These are phyloP conservation scores for Aegilops bicornis DNA, from an alignment of 176 grass and related monocot genomes.

Conservation along the genomic window DNA sequence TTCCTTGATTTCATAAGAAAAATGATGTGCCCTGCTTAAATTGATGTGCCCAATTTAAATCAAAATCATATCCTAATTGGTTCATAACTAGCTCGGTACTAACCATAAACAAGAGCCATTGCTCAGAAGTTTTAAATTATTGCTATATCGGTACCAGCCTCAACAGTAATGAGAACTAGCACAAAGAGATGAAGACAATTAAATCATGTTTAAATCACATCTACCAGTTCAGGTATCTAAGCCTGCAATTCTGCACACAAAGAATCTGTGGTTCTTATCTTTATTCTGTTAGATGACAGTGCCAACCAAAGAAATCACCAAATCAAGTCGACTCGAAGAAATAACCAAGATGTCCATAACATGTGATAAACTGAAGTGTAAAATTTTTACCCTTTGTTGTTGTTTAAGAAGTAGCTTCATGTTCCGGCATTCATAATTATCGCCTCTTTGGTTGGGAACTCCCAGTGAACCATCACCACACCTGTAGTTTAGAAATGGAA, in stretches of 20 bases:
- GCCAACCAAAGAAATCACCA: background rate
- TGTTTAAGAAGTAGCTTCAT: slow-evolving; percentile 99
- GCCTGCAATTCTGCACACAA: slow-evolving; percentile 2
- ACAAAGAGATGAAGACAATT: slow-evolving; percentile 6
- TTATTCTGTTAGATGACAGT: background rate
- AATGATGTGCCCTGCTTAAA: background rate
- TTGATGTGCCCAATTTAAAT: background rate
- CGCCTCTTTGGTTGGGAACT: slow-evolving; percentile 91
- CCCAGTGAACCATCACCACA: slow-evolving; percentile 96
- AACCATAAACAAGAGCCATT: background rate
- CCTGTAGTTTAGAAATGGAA: slow-evolving; percentile 43
- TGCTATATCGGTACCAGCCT: background rate
- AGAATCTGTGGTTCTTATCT: background rate
- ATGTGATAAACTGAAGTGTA: slow-evolving; percentile 23
- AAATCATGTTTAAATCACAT: background rate
- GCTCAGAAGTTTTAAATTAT: background rate
- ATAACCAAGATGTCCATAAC: slow-evolving; percentile 5
- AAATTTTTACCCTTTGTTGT: slow-evolving; percentile 77
- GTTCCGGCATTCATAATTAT: slow-evolving; percentile 98
- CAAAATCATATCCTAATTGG: background rate
- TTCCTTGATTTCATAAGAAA: background rate
- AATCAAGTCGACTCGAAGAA: slow-evolving; percentile 19
- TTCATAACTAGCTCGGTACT: background rate
- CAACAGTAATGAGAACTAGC: background rate
- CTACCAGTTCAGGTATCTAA: background rate